These are phyloP conservation scores for Paraphoma sp. DNA, from an alignment of 2,329 filamentous ascomycete species.

Conservation along the genomic window DNA sequence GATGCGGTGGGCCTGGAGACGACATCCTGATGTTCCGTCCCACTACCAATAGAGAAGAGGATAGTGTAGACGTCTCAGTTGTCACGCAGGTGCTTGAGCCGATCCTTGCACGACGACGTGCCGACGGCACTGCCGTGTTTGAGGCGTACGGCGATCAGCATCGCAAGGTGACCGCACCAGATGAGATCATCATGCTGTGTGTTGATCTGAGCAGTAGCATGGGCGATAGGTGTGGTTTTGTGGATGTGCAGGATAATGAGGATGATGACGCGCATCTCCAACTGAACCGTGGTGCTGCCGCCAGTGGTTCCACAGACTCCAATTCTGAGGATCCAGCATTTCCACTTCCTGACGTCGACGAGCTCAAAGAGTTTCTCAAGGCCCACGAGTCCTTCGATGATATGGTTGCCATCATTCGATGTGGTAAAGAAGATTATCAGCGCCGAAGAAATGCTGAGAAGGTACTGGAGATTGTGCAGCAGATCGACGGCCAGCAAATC, in stretches of 20 bases:
- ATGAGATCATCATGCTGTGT: constrained; percentile 45
- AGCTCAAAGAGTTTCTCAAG: constrained; percentile 30
- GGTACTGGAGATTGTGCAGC: constrained; percentile 20
- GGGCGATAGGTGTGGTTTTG: constrained; percentile 34
- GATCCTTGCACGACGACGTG: constrained; percentile 36
- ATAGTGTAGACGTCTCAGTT: constrained; percentile 42
- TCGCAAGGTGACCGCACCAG: constrained; percentile 34
- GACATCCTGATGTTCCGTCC: constrained; percentile 46
- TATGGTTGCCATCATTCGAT: constrained; percentile 30
- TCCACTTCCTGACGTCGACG: constrained; percentile 19
- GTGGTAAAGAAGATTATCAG: constrained; percentile 5
- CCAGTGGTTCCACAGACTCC: too few relatives aligned
- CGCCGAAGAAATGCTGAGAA: constrained; percentile 17
- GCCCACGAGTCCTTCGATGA: constrained; percentile 36
- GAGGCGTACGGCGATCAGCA: constrained; percentile 40
- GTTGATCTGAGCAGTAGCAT: constrained; percentile 47
- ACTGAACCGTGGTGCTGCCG: too few relatives aligned
- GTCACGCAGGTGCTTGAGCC: constrained; percentile 44
- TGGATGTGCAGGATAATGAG: constrained; percentile 32
- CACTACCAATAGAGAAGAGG: constrained; percentile 24
- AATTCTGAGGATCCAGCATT: constrained; percentile 6
- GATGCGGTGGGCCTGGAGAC: constrained; percentile 38
- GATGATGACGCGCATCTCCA: constrained; percentile 2
- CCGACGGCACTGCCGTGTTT: constrained; percentile 43
- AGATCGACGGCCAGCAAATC: constrained; percentile 14